A percentile compares a stretch with the other conserved stretches of the same genome.
Evolutionary conservation across 2,329 filamentous ascomycete species (phyloP).

Genomic region (Aspergillus quadrilineatus): DNA sequence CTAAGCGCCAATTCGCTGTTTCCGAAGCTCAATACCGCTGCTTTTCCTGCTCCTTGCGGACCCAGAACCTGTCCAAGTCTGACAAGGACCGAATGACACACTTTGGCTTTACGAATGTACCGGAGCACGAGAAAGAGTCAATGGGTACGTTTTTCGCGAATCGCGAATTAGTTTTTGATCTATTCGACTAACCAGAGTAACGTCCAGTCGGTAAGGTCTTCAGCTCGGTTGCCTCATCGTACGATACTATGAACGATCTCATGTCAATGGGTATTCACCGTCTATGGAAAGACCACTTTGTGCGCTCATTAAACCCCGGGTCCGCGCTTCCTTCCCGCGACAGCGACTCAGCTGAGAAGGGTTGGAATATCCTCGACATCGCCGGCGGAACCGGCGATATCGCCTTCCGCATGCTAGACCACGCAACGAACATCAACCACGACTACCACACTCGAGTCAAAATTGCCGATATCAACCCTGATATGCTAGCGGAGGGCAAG

Average conservation of each 20-base stretch:
- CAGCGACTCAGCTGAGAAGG: conserved; percentile 37
- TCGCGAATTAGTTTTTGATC: background rate
- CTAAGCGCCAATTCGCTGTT: conserved; percentile 30
- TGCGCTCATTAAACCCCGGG: conserved; percentile 84
- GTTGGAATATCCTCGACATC: conserved; percentile 84
- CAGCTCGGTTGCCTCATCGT: conserved; percentile 88
- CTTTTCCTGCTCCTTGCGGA: conserved; percentile 51
- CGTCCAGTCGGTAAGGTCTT: conserved; percentile 80
- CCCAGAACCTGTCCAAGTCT: conserved; percentile 39
- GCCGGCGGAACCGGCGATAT: conserved; percentile 97
- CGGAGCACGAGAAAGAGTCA: conserved; percentile 73
- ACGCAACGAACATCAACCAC: conserved; percentile 75
- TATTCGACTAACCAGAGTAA: background rate
- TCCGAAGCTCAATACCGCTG: conserved; percentile 44
- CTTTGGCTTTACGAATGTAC: conserved; percentile 85
- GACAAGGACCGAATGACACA: conserved; percentile 67
- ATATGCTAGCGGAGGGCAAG: conserved; percentile 86
- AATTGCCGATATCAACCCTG: conserved; percentile 92
- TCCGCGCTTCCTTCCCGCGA: conserved; percentile 44
- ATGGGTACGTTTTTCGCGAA: conserved; percentile 48
- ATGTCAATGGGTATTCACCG: conserved; percentile 98
- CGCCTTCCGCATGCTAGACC: conserved; percentile 91
- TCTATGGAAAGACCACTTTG: conserved; percentile 97
- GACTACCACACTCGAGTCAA: conserved; percentile 81
- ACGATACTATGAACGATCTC: conserved; percentile 98